phyloP scores from a whole-genome alignment of 768 basidiomycete species.

The Suillus plorans region DNA sequence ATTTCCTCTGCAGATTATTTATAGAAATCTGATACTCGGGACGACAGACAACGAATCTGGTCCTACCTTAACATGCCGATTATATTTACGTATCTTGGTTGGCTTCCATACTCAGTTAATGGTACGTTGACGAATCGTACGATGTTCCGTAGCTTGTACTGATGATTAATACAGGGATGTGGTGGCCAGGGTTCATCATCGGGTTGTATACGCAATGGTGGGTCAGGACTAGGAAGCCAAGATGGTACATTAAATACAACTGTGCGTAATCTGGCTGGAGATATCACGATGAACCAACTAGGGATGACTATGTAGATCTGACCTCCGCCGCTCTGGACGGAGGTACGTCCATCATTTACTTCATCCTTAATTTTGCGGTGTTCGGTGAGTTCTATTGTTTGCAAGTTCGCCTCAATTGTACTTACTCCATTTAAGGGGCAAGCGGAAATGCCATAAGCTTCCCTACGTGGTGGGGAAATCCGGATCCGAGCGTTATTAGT shows the following conservation, averaged over 20 bases:
- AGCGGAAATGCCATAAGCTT: constrained; percentile 42
- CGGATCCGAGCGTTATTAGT: constrained; percentile 15
- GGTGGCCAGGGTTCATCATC: constrained; percentile 54
- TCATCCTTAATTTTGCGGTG: constrained; percentile 42
- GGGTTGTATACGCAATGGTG: constrained; percentile 50
- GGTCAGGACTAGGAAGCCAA: constrained; percentile 41
- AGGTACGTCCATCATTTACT: constrained; percentile 47
- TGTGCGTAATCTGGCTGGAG: background rate
- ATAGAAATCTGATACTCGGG: background rate
- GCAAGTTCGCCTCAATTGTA: constrained; percentile 24
- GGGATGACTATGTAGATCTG: constrained; percentile 28
- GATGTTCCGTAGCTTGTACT: background rate
- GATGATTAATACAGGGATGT: constrained; percentile 24
- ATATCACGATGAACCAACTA: background rate
- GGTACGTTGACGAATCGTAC: constrained; percentile 16
- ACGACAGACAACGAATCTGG: constrained; percentile 16
- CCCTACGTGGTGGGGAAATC: constrained; percentile 46
- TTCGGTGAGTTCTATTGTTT: constrained; percentile 21
- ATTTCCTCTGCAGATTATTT: constrained; percentile 11
- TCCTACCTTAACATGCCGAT: constrained; percentile 26
- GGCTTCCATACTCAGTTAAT: constrained; percentile 25
- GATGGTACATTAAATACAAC: constrained; percentile 47
- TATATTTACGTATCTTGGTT: constrained; percentile 21
- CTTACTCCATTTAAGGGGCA: constrained; percentile 34
- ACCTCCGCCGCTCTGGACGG: constrained; percentile 51